Evolutionary conservation across 768 basidiomycete species (phyloP).

Genomic region (Fomitopsis serialis): DNA sequence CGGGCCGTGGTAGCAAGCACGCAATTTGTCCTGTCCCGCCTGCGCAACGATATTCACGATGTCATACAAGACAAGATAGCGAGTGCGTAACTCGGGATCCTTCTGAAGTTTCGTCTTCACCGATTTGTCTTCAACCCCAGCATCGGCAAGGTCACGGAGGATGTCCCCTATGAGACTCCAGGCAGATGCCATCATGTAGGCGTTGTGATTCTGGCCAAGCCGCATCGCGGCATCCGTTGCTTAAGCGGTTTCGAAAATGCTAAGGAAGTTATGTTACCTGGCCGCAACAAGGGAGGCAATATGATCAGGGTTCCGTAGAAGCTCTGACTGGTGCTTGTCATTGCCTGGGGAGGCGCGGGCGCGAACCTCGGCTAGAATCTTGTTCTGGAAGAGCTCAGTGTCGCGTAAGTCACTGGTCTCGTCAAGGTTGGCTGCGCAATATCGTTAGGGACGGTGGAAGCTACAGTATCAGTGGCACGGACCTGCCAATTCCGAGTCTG

Average conservation of each 20-base stretch:
- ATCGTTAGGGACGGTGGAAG: no score
- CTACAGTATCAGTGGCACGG: conserved; percentile 19
- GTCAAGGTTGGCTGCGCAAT: conserved; percentile 52
- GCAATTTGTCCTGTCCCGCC: conserved; percentile 56
- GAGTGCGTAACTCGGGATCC: conserved; percentile 44
- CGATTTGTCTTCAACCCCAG: conserved; percentile 48
- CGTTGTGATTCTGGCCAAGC: conserved; percentile 64
- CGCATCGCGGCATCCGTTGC: not conserved
- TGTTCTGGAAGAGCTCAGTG: conserved; percentile 51
- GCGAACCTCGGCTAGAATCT: conserved; percentile 51
- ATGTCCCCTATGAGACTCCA: conserved; percentile 70
- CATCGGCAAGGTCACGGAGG: conserved; percentile 48
- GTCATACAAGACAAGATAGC: conserved; percentile 62
- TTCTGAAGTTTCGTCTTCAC: conserved; percentile 49
- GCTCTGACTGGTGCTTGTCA: conserved; percentile 11
- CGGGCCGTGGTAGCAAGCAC: conserved; percentile 65
- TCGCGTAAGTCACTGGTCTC: conserved; percentile 67
- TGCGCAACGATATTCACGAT: conserved; percentile 55
- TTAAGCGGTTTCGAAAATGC: not conserved
- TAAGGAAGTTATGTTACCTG: conserved; percentile 33
- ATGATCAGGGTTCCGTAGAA: conserved; percentile 35
- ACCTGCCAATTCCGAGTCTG: conserved; percentile 73
- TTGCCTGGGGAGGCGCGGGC: conserved; percentile 37
- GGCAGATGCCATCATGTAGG: conserved; percentile 75
- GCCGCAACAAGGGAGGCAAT: conserved; percentile 56